Evolutionary conservation across 2,329 filamentous ascomycete species (phyloP), one percentile per base, ranked within the genome.

Genomic region (Neophaeococcomyces mojaviensis): DNA sequence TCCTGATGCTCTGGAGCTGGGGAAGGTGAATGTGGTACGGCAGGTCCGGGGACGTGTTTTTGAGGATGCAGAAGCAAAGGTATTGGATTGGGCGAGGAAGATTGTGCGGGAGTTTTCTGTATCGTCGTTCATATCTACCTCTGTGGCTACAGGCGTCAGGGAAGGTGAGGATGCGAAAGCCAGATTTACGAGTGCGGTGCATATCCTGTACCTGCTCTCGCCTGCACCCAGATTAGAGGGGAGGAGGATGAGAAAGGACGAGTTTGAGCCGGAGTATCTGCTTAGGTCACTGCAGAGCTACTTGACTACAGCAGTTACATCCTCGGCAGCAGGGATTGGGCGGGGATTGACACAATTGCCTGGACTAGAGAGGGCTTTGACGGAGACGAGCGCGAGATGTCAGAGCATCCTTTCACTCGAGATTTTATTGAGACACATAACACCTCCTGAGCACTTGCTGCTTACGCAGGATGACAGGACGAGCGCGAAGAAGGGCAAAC

Each of bases 351-450:
- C 83, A 3, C 85, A 87, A 48, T 73, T 97, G 2, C 86, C 90
- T 0, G 84, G 78, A 0, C 74, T 97, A 24, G 89, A 97, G 39
- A 78, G 87, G 42, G 84, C 88, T 0, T 73, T 97, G 1, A 72
- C 79, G 13, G 92, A 97, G 58, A 80, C 95, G 18, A 85, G 86
- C 5, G 80, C 82, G 4, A 77, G 86, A 37, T 96, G 90, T 61
- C 89, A 95, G 62, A 94, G 94, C 59, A 79, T 97, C 32, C 81
- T 94, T n/a, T 87, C 88, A 0, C 70, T 97, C 2, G 88, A 95
- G 67, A 71, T 81, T 1, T 76, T 96, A 2, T 78, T 97, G 5
- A 78, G 80, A 40, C 70, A 72, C 3, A 82, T 79, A 2, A 82
- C 80, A 54, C 72, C 82, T 1, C 86, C 88, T 0, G 35, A 63